Evolutionary conservation across 495 filamentous ascomycete genomes (phyloP), one percentile per base, ranked within the genome.

Genomic region (Clavariopsis aquatica): DNA sequence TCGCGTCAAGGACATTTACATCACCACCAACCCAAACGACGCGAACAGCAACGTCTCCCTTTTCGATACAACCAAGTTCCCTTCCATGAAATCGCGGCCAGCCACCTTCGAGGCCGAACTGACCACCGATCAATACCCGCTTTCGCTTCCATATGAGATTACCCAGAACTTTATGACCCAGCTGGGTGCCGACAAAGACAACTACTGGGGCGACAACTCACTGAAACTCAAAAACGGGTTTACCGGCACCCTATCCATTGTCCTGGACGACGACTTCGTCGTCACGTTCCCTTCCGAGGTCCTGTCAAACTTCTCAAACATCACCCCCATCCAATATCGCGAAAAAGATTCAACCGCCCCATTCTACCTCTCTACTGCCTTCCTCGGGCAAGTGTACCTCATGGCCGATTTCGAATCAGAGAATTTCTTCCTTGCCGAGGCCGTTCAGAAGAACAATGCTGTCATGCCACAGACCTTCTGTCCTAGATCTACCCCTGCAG

Each of bases 311-410:
- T 26, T 47, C 10, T 64, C 65, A 13, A 65, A 65, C 52, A 63
- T 74, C 52, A 64, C 73, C 6, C 72, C 73, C n/a, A 59, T 75
- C 45, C 64, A 68, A 23, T 45, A 46, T 2, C 53, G 60, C 24
- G 45, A 49, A 12, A 13, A 64, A n/a, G 38, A 62, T 12, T 61
- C 57, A n/a, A 65, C 31, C 56, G 36, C 29, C 5, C 72, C 73
- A 15, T 75, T 72, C 59, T 72, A 72, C 62, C 72, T 75, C 60
- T 52, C 52, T 27, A 36, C 63, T 57, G 67, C 73, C 15, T 74
- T 64, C 53, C 72, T 75, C 28, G 43, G 34, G 34, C 72, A 75
- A 60, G 70, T 72, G 36, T 75, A 75, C 62, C 69, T 75, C 45
- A 75, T 75, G 73, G 60, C 68, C 38, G 70, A 74, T 62, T 75